phyloP scores from a whole-genome alignment of 2,329 filamentous ascomycete genomes.

The Penicillium polonicum region DNA sequence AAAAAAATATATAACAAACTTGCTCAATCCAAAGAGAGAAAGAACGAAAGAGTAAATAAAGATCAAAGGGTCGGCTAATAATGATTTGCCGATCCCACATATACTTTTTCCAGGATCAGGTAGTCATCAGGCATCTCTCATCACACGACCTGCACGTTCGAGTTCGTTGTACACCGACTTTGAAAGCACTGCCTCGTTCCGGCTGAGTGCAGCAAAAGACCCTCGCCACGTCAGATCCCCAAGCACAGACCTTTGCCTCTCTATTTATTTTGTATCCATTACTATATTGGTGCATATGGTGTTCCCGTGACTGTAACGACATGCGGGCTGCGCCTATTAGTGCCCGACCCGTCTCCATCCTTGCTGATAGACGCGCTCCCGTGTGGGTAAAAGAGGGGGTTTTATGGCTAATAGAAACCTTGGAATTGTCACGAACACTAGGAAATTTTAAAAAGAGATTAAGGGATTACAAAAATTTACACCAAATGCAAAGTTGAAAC shows the following conservation, averaged over 20 bases:
- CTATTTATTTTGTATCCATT: not conserved
- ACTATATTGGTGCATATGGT: constrained; percentile 13
- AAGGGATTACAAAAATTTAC: not conserved
- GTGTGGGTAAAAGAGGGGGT: constrained; percentile 22
- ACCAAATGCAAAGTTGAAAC: not conserved
- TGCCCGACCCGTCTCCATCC: constrained; percentile 27
- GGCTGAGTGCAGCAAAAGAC: constrained; percentile 7
- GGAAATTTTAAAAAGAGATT: not conserved
- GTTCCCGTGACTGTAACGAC: constrained; percentile 28
- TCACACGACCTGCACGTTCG: constrained; percentile 13
- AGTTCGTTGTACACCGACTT: constrained; percentile 13
- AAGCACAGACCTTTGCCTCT: constrained; percentile 1
- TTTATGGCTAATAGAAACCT: constrained; percentile 1
- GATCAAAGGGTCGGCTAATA: not conserved
- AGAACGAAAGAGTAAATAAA: not conserved
- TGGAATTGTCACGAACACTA: not conserved
- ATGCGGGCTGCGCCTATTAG: constrained; percentile 32
- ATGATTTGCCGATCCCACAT: constrained; percentile 5
- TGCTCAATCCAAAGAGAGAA: not conserved
- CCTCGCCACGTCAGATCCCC: constrained; percentile 11
- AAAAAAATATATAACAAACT: not conserved
- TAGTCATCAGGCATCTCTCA: constrained; percentile 14
- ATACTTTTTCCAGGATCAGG: constrained; percentile 7
- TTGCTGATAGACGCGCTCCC: constrained; percentile 29
- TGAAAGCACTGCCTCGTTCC: constrained; percentile 11